Percentiles rank a stretch among this genome's conserved stretches.
phyloP scores from a whole-genome alignment of 441 rosid species.

The Monsonia emarginata region DNA sequence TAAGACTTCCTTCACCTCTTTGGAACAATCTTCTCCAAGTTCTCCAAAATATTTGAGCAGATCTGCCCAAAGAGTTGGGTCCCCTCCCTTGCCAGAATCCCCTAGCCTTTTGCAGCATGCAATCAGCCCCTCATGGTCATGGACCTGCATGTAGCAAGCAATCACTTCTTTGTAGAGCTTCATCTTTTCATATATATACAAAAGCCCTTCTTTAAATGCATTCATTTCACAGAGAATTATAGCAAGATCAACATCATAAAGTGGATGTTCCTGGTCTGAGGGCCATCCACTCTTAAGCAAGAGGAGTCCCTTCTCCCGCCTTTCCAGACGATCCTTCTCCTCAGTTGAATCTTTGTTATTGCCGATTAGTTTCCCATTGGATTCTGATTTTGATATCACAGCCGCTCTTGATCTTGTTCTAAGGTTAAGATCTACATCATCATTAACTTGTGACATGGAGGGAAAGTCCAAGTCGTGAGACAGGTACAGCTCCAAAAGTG shows the following conservation, averaged over 20 bases:
- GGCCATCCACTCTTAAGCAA: conserved; percentile 91
- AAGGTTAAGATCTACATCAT: conserved; percentile 38
- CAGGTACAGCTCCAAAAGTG: conserved; percentile 79
- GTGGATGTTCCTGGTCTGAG: conserved; percentile 74
- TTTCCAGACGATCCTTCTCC: conserved; percentile 39
- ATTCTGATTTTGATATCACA: conserved; percentile 25
- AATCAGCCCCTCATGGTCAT: conserved; percentile 86
- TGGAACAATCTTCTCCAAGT: conserved; percentile 93
- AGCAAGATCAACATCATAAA: conserved; percentile 92
- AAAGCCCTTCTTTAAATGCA: conserved; percentile 68
- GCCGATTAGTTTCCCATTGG: conserved; percentile 33
- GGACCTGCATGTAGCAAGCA: conserved; percentile 93
- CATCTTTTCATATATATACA: conserved; percentile 90
- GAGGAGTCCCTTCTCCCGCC: conserved; percentile 60
- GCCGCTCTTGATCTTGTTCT: conserved; percentile 31
- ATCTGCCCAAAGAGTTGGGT: conserved; percentile 95
- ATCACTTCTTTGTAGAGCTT: conserved; percentile 88
- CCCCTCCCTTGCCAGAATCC: conserved; percentile 84
- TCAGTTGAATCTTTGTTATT: conserved; percentile 28
- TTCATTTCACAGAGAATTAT: conserved; percentile 92
- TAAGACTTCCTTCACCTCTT: conserved; percentile 88
- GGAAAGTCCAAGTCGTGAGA: conserved; percentile 86
- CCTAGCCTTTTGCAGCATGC: conserved; percentile 92
- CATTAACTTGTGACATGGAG: conserved; percentile 50
- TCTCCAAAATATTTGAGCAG: conserved; percentile 92